phyloP scores from a whole-genome alignment of 2,329 filamentous ascomycete genomes.

The Pyricularia sp. region DNA sequence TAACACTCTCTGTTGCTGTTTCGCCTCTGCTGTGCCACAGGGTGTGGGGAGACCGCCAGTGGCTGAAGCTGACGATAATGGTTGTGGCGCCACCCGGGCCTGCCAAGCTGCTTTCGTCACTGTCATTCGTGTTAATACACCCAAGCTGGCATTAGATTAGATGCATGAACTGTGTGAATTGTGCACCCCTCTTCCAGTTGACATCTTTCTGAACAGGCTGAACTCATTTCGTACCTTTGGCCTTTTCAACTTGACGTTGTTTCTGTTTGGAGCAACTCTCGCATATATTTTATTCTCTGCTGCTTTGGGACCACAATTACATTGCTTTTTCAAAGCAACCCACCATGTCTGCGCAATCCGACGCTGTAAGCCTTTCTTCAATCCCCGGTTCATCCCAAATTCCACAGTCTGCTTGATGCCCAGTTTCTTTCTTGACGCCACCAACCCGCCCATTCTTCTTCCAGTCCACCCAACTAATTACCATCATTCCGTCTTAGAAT shows the following conservation, averaged over 20 bases:
- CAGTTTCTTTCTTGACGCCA: neutral
- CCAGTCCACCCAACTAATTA: neutral
- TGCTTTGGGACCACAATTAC: neutral
- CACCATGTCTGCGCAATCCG: conserved; percentile 20
- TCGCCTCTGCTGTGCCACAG: neutral
- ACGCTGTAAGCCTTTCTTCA: conserved; percentile 13
- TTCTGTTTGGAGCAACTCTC: neutral
- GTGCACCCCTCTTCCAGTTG: neutral
- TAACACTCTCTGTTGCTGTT: neutral
- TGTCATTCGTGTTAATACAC: neutral
- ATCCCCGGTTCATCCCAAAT: conserved; percentile 1
- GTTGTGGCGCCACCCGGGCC: neutral
- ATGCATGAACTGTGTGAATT: neutral
- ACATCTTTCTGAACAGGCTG: neutral
- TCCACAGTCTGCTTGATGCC: conserved; percentile 3
- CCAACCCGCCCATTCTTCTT: neutral
- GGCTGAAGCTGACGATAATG: conserved; percentile 3
- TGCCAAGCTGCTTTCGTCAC: neutral
- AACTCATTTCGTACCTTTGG: neutral
- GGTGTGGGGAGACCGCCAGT: neutral
- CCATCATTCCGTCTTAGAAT: neutral
- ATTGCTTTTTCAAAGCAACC: neutral
- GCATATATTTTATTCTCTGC: neutral
- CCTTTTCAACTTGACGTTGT: neutral
- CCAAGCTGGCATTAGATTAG: neutral